Percentiles rank a stretch among this genome's conserved stretches.
phyloP scores from a whole-genome alignment of 352 stramenopile species.

The Phytophthora cajani region DNA sequence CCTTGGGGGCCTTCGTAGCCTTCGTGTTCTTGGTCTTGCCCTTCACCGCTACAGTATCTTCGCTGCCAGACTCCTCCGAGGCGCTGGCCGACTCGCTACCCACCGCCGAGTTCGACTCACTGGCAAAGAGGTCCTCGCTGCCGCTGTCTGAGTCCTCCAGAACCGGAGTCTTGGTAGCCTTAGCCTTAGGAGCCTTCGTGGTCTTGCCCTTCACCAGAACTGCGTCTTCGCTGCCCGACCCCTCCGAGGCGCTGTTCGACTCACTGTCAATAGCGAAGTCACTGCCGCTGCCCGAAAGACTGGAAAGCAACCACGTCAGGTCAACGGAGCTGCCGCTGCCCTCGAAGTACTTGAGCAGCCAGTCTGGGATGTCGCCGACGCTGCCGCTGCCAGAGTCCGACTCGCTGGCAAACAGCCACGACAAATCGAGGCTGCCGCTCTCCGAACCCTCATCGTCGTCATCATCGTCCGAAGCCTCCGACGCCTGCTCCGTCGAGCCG shows the following conservation, averaged over 20 bases:
- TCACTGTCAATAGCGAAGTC: not conserved
- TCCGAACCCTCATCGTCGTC: not conserved
- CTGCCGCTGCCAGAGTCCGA: constrained; percentile 10
- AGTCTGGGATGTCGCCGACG: not conserved
- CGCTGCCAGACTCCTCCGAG: constrained; percentile 8
- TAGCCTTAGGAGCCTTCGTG: not conserved
- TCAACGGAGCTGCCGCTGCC: not conserved
- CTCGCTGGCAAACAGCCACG: not conserved
- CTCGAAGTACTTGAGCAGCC: not conserved
- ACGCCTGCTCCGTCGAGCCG: not conserved
- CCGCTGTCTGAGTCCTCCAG: not conserved
- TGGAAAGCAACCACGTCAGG: constrained; percentile 7
- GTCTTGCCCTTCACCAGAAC: constrained; percentile 12
- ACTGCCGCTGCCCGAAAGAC: not conserved
- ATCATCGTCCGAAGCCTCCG: too few species aligned
- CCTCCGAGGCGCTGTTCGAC: not conserved
- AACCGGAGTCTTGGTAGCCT: too few species aligned
- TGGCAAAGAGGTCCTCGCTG: not conserved
- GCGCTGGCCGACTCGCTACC: not conserved
- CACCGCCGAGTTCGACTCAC: not conserved
- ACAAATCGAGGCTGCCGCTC: not conserved
- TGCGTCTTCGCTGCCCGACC: constrained; percentile 12
- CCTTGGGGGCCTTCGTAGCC: not conserved
- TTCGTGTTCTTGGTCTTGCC: constrained; percentile 10
- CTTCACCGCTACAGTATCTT: constrained; percentile 8